Conservation (phyloP, 352 stramenopile genomes). For the Peronospora tabacina region DNA sequence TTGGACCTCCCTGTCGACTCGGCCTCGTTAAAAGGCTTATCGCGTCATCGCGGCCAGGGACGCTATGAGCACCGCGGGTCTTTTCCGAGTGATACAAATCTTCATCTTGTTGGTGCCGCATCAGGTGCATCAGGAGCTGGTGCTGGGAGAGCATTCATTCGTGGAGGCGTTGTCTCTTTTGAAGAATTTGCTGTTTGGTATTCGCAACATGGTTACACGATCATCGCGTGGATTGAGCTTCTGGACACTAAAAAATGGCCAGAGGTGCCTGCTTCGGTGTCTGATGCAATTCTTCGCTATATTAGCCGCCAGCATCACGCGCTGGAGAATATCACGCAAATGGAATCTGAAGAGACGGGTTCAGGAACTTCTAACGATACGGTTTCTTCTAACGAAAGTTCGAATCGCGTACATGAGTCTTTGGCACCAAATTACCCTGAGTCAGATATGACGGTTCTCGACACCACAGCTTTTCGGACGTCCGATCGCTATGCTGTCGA, state of each 20-base stretch:
- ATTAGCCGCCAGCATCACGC: conserved; percentile 64
- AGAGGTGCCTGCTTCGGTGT: conserved; percentile 46
- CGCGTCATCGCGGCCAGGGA: conserved; percentile 21
- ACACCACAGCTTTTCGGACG: conserved; percentile 25
- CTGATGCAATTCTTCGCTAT: conserved; percentile 70
- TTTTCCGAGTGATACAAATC: conserved; percentile 46
- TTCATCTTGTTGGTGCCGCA: conserved; percentile 48
- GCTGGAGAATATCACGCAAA: conserved; percentile 33
- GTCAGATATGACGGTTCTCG: conserved; percentile 34
- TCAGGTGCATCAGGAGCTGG: conserved; percentile 45
- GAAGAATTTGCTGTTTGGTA: conserved; percentile 86
- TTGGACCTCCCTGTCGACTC: conserved; percentile 46
- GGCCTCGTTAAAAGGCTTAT: conserved; percentile 28
- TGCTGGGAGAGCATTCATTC: conserved; percentile 63
- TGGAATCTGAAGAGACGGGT: conserved; percentile 32
- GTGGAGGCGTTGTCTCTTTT: conserved; percentile 71
- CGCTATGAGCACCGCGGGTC: conserved; percentile 69
- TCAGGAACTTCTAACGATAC: conserved; percentile 60
- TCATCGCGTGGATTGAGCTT: conserved; percentile 84
- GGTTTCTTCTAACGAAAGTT: conserved; percentile 57
- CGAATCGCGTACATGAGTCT: conserved; percentile 31
- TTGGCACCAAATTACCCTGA: conserved; percentile 39
- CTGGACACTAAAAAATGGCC: conserved; percentile 82
- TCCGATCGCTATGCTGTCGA: conserved; percentile 32
- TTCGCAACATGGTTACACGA: conserved; percentile 64